Conservation (phyloP, 2,329 filamentous ascomycete genomes). For the Colletotrichum sp. region DNA sequence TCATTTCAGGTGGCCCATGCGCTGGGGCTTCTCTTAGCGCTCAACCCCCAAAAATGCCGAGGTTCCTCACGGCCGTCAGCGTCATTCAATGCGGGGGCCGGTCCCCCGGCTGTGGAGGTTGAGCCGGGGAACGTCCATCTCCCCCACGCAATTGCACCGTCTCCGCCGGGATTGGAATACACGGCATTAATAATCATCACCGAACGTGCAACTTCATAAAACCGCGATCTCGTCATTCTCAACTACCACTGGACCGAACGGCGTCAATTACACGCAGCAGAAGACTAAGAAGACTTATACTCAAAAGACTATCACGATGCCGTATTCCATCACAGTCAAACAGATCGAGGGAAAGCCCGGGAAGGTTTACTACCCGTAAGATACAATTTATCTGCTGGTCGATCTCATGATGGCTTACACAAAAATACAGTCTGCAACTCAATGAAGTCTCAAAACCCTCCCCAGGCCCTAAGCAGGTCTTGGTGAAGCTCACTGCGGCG, state of each 20-base stretch:
- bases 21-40: background rate
- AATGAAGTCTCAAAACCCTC: conserved; percentile 67
- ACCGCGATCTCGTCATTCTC: background rate
- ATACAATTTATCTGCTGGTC: background rate
- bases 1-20: background rate
- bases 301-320: conserved; percentile 41
- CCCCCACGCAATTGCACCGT: background rate
- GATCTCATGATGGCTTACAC: background rate
- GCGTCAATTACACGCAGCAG: background rate
- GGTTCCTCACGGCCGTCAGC: conserved; percentile 7
- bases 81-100: conserved; percentile 13
- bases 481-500: conserved; percentile 78
- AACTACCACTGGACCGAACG: background rate
- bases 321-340: conserved; percentile 65
- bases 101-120: conserved; percentile 6
- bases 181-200: background rate
- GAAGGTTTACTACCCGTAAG: conserved; percentile 83
- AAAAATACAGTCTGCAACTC: conserved; percentile 56
- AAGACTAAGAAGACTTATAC: background rate
- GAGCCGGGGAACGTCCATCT: background rate
- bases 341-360: conserved; percentile 84
- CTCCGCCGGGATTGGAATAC: background rate
- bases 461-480: conserved; percentile 70
- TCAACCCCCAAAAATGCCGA: conserved; percentile 1
- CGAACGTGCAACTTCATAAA: background rate